Evolutionary conservation across 2,329 filamentous ascomycete species (phyloP), one percentile per base, ranked within the genome.

Genomic region (Paracoccidioides lutzii): DNA sequence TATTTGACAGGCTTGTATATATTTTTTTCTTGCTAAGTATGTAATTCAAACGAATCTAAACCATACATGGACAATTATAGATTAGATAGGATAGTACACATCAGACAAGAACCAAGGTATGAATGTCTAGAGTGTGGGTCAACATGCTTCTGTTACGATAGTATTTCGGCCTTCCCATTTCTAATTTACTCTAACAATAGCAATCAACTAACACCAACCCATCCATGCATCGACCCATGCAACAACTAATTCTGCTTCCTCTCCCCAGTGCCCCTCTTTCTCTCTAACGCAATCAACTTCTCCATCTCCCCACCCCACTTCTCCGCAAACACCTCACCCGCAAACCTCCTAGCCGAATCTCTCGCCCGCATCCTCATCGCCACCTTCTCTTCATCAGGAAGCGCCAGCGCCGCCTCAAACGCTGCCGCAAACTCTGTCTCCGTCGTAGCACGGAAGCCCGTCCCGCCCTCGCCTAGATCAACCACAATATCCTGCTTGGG

Each of bases 401-500:
- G 75, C 3, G 93, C 74, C 5, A 97, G 73, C 0, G 90, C 91
- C 66, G 86, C 81, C 59, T 84, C 82, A 66, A 90, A 98, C 0
- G 81, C 88, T 9, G 81, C 76, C 0, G 91, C 89, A 67, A 94
- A 98, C 57, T 95, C 85, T 3, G 81, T 76, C 6, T 81, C 76
- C 0, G 85, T 91, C 1, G 83, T 85, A 0, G 90, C 91, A 63
- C 91, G 89, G 74, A 91, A 97, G 4, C 93, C 91, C 81, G 66
- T 96, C 60, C 93, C 84, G 42, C 90, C 81, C 61, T 83, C 71
- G 60, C 90, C 83, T 40, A 93, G 75, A 9, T 87, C 79, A 8
- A 89, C 81, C 14, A 97, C 91, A 62, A 98, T 98, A 67, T 98
- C 93, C 59, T 89, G 73, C 71, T 93, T 95, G 1, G 93, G 93